These are phyloP conservation scores for Dictyostelium brefeldianum DNA, from an alignment of 78 protist genomes.

Conservation along the genomic window DNA sequence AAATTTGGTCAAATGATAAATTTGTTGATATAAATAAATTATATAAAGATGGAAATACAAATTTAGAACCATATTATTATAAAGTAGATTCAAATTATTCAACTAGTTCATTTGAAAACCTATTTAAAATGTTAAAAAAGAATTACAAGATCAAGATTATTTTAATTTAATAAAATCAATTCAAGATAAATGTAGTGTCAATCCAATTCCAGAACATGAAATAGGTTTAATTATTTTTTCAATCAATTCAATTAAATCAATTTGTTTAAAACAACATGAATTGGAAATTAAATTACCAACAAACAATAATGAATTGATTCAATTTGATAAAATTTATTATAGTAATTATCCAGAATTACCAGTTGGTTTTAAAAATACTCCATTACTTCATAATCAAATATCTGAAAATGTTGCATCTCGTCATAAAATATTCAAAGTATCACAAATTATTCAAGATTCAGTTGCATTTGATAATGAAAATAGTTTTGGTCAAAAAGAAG, in stretches of 20 bases:
- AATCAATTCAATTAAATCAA: neutral
- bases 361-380: neutral
- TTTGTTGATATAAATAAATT: neutral
- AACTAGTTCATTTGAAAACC: neutral
- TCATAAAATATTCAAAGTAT: neutral
- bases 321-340: neutral
- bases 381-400: neutral
- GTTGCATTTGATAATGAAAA: neutral
- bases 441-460: neutral
- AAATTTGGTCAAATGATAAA: neutral
- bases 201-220: neutral
- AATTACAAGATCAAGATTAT: neutral
- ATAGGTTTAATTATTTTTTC: neutral
- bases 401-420: neutral
- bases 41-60: neutral
- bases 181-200: neutral
- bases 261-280: neutral
- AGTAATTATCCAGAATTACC: neutral
- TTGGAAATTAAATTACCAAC: slow-evolving; percentile 3
- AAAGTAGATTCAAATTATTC: no score
- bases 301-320: neutral
- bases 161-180: neutral
- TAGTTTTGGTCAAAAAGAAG: slow-evolving; percentile 29
- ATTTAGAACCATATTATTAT: neutral
- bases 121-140: neutral